Percentiles rank a stretch among this genome's conserved stretches.
Evolutionary conservation across 768 basidiomycete genomes (phyloP).

Genomic region (Lepiota venenata): DNA sequence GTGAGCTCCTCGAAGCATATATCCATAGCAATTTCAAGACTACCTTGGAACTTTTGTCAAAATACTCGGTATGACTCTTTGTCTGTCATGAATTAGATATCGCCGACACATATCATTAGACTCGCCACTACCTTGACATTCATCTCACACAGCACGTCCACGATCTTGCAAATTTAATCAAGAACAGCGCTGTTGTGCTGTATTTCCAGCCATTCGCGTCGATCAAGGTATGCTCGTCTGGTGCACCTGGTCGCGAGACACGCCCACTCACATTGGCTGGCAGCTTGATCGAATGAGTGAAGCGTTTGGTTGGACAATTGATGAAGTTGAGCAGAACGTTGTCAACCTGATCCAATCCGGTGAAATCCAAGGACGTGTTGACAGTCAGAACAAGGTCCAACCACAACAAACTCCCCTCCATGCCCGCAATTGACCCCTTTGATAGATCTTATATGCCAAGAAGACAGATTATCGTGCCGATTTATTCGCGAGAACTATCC

Average conservation of each 20-base stretch:
- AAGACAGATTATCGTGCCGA: constrained; percentile 76
- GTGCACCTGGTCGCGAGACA: background rate
- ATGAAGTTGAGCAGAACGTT: constrained; percentile 69
- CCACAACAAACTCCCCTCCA: background rate
- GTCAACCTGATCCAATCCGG: constrained; percentile 76
- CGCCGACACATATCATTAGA: constrained; percentile 36
- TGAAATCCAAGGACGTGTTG: constrained; percentile 78
- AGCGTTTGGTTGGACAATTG: constrained; percentile 81
- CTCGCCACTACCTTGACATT: constrained; percentile 74
- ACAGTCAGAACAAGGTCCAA: constrained; percentile 82
- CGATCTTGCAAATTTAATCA: constrained; percentile 65
- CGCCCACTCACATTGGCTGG: background rate
- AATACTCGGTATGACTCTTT: constrained; percentile 55
- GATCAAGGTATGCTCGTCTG: constrained; percentile 35
- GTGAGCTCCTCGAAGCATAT: constrained; percentile 84
- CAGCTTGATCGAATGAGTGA: constrained; percentile 76
- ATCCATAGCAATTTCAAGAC: constrained; percentile 84
- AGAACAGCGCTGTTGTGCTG: constrained; percentile 73
- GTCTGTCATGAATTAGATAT: background rate
- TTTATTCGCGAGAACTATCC: constrained; percentile 72
- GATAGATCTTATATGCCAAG: constrained; percentile 75
- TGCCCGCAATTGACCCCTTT: background rate
- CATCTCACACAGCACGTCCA: constrained; percentile 70
- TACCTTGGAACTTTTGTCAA: constrained; percentile 70
- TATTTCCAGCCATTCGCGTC: constrained; percentile 91